These are phyloP conservation scores for Cenchrus purpureus DNA, from an alignment of 176 grass and related monocot genomes.

Conservation along the genomic window DNA sequence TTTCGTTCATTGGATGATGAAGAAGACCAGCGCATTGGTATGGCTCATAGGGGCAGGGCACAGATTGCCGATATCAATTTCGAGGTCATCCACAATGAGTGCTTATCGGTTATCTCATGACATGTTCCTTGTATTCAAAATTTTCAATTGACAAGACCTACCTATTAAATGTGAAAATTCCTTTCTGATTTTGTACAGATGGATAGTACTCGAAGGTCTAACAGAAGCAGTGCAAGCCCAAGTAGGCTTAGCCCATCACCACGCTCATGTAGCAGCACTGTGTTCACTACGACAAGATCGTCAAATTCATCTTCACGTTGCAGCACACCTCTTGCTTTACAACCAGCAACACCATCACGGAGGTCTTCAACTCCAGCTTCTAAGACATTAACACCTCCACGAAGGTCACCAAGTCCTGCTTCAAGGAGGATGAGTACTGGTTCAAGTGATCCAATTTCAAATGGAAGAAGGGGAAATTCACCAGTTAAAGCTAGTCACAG, in stretches of 20 bases:
- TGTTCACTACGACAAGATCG: conserved; percentile 50
- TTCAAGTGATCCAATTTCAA: conserved; percentile 45
- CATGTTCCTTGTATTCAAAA: conserved; percentile 25
- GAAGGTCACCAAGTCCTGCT: conserved; percentile 71
- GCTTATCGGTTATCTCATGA: background rate
- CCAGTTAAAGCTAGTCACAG: conserved; percentile 56
- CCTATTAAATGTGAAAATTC: conserved; percentile 15
- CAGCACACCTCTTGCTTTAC: conserved; percentile 53
- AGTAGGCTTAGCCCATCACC: conserved; percentile 74
- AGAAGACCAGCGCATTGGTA: conserved; percentile 44
- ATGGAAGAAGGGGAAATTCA: conserved; percentile 65
- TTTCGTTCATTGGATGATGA: conserved; percentile 88
- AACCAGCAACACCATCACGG: conserved; percentile 48
- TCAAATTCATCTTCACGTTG: conserved; percentile 71
- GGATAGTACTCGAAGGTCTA: conserved; percentile 68
- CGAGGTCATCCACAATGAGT: conserved; percentile 68
- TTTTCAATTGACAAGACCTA: conserved; percentile 14
- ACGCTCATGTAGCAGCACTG: conserved; percentile 44
- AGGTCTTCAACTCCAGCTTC: conserved; percentile 67
- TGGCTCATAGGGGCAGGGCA: conserved; percentile 64
- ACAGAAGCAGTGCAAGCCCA: conserved; percentile 87
- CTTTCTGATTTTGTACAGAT: conserved; percentile 48
- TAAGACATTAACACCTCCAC: conserved; percentile 62
- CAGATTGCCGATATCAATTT: conserved; percentile 62
- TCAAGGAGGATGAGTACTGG: conserved; percentile 74